Evolutionary conservation across 2,329 filamentous ascomycete genomes (phyloP), one percentile per base, ranked within the genome.

Genomic region (Apiospora phragmitis): DNA sequence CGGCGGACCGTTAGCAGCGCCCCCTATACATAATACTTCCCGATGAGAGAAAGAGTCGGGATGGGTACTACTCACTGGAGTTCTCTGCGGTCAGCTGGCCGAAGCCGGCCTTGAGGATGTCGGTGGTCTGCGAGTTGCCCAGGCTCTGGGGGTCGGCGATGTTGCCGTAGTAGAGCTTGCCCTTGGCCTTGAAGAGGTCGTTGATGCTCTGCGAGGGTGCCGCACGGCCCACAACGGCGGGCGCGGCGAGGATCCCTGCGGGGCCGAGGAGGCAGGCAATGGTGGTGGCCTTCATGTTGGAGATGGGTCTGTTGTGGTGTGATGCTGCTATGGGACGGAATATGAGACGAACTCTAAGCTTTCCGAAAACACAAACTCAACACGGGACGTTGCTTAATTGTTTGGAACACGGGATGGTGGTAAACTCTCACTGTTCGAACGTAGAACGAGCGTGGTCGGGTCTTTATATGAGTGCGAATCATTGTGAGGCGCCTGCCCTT

Each of bases 81-180:
- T 93, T 92, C 83, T 93, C 91, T 1, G 88, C 86, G 0, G 90
- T 92, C 26, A 93, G 83, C 78, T 89, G 87, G n/a, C 90, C 90
- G 73, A 92, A 92, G 78, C 91, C 83, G 69, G 83, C 82, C 72
- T 86, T 85, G 78, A 92, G 88, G 76, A 91, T 84, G 71, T 84
- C 83, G n/a, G 84, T 84, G 71, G 86, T 88, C 73, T 85, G 82
- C 69, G 82, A 84, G 12, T 81, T 77, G 47, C 77, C 82, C 4
- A 92, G 85, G 14, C 82, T 84, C 72, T 81, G 81, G 76, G 87
- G 83, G 76, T 92, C 90, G 1, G 87, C 83, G 69, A 83, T 84
- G 16, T 85, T 86, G 73, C 91, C 91, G 70, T 87, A 88, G 81
- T 92, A 93, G 73, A 87, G 83, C 82, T 92, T 93, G 73, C 90